A percentile compares a stretch with the other conserved stretches of the same genome.
These are phyloP conservation scores for Geosiphon pyriformis DNA, from an alignment of 192 early-diverging fungal genomes.

Conservation along the genomic window DNA sequence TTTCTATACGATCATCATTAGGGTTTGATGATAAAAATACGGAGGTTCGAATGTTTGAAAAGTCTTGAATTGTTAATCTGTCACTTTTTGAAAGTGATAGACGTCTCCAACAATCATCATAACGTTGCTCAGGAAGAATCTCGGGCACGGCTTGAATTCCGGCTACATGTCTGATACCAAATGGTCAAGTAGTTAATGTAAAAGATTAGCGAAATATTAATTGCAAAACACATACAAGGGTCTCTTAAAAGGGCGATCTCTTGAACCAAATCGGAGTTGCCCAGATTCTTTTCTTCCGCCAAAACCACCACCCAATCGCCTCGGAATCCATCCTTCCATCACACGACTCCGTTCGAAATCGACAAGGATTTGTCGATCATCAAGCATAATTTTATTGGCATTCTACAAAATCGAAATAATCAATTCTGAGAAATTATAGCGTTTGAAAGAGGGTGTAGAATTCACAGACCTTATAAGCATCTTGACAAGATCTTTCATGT, in stretches of 20 bases:
- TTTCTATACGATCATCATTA: neutral
- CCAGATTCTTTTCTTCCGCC: constrained; percentile 40
- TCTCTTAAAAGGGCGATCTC: constrained; percentile 33
- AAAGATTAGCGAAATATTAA: neutral
- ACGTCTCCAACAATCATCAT: constrained; percentile 24
- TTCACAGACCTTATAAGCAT: constrained; percentile 27
- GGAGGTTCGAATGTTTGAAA: neutral
- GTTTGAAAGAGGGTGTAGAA: neutral
- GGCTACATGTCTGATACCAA: neutral
- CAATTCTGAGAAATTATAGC: neutral
- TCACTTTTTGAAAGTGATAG: neutral
- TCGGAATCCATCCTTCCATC: constrained; percentile 39
- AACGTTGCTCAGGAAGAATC: constrained; percentile 16
- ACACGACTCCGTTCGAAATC: constrained; percentile 35
- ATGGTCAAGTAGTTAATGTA: neutral
- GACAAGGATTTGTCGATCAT: constrained; percentile 32
- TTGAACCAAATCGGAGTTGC: constrained; percentile 37
- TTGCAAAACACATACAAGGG: constrained; percentile 19
- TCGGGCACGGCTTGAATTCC: constrained; percentile 23
- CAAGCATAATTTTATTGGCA: constrained; percentile 23
- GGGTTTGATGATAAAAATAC: neutral
- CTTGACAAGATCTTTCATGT: constrained; percentile 22
- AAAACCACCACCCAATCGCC: constrained; percentile 40
- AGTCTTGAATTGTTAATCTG: neutral
- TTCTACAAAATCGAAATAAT: neutral